phyloP scores from a whole-genome alignment of 2,329 filamentous ascomycete species.

The Fusarium sulawesiense region DNA sequence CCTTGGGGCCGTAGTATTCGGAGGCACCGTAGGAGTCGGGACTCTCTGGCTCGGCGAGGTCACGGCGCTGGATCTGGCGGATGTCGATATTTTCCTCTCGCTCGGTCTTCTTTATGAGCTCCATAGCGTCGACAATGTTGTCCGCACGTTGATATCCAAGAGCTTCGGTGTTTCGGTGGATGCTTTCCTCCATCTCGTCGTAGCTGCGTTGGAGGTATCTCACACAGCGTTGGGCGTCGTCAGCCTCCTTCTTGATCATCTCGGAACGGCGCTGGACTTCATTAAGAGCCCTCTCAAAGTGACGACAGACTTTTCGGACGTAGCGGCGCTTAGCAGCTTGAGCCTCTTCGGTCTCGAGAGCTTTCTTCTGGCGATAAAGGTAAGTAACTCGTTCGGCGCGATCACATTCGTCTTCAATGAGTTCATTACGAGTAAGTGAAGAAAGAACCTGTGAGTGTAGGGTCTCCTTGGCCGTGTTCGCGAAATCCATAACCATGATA shows the following conservation, averaged over 20 bases:
- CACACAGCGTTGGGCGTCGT: not conserved
- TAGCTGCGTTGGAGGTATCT: not conserved
- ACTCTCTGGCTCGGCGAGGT: not conserved
- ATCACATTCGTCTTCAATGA: constrained; percentile 1
- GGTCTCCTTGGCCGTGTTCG: not conserved
- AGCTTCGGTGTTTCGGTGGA: not conserved
- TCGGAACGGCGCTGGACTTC: not conserved
- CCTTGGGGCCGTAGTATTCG: not conserved
- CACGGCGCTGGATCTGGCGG: not conserved
- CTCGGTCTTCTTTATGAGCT: constrained; percentile 8
- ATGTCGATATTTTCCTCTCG: not conserved
- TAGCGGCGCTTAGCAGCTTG: not conserved
- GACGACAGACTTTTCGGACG: constrained; percentile 6
- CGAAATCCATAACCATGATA: not conserved
- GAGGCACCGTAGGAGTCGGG: constrained; percentile 5
- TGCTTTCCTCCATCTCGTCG: not conserved
- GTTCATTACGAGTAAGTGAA: not conserved
- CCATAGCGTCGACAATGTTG: not conserved
- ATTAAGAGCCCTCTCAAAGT: not conserved
- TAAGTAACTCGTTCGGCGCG: not conserved
- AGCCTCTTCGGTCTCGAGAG: not conserved
- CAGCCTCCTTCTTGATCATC: constrained; percentile 1
- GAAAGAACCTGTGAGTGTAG: not conserved
- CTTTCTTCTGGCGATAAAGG: not conserved
- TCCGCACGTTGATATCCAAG: constrained; percentile 7